Evolutionary conservation across 140 eudicot species (phyloP).

Genomic region (Anethum foeniculum): DNA sequence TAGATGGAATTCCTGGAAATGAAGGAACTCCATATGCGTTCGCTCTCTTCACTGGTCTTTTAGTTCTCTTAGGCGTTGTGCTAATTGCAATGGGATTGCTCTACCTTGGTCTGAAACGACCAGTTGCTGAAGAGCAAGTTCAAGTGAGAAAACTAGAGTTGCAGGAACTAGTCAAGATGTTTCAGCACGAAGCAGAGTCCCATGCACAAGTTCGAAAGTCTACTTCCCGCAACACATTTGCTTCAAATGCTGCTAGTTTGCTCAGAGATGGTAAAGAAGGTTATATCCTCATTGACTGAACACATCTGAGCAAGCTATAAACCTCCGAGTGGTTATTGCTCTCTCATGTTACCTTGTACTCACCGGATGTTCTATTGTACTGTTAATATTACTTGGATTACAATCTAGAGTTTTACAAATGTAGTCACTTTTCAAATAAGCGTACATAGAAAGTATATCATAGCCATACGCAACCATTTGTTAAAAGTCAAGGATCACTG

Average conservation of each 20-base stretch:
- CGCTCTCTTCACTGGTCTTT: conserved; percentile 40
- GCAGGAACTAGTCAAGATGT: conserved; percentile 58
- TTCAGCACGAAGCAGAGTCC: conserved; percentile 60
- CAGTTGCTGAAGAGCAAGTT: conserved; percentile 41
- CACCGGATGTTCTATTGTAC: not conserved
- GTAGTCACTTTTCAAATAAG: not conserved
- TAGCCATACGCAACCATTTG: not conserved
- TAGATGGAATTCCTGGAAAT: conserved; percentile 66
- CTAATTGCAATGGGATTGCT: conserved; percentile 50
- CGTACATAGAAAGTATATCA: not conserved
- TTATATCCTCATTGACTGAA: conserved; percentile 37
- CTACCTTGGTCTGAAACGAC: conserved; percentile 56
- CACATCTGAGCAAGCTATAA: conserved; percentile 9
- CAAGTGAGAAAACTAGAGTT: conserved; percentile 58
- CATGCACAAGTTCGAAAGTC: conserved; percentile 65
- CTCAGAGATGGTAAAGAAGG: conserved; percentile 20
- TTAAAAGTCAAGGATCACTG: not conserved
- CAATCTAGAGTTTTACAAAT: not conserved
- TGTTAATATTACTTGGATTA: not conserved
- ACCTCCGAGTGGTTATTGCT: not conserved
- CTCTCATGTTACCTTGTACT: not conserved
- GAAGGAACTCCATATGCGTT: conserved; percentile 52
- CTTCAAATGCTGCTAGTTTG: conserved; percentile 15
- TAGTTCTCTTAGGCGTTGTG: conserved; percentile 36
- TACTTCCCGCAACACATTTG: conserved; percentile 15